Evolutionary conservation across 2,329 filamentous ascomycete genomes (phyloP), one percentile per base, ranked within the genome.

Genomic region (Tricladium varicosporioides): DNA sequence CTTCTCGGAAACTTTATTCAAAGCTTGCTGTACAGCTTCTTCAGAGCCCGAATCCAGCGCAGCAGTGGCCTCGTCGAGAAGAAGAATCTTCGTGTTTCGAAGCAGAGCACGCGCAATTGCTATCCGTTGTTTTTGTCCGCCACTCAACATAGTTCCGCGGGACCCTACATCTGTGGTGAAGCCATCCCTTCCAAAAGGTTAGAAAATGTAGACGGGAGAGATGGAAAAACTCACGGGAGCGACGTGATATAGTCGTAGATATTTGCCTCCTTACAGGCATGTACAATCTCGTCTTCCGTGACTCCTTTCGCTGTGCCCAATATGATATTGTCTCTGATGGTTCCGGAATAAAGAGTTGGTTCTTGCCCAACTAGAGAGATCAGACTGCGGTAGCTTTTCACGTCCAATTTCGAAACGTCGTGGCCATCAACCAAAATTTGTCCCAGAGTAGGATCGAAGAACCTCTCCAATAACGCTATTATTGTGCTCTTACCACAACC

Each of bases 111-210:
- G 85, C 2, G 93, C 93, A 69, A 97, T 96, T 50, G 64, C 92
- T 48, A 97, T 87, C 56, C 93, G 88, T 73, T 97, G 92, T 70
- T 96, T 95, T 74, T 97, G 93, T 0, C 93, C 93, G 53, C 93
- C 93, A 2, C 87, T 91, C 9, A 96, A 76, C 68, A 96, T 81
- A 9, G 83, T 80, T 51, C 92, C 93, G 75, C 96, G 95, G 72
- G 82, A 89, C 16, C 93, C 93, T 27, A 95, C 91, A 1, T 91
- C 70, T 0, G 92, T 96, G 68, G 86, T 82, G 75, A 96, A 91
- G 14, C 90, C 79, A 44, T 80, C 74, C 11, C 45, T 48, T 19
- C 18, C n/a, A 10, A 13, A 48, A 9, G 15, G 9, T 19, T 10
- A 19, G 13, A 48, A 9, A 15, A 18, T 27, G n/a, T n/a, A n/a